A percentile compares a stretch with the other conserved stretches of the same genome.
These are phyloP conservation scores for Salix caprea DNA, from an alignment of 345 rosid genomes.

Conservation along the genomic window DNA sequence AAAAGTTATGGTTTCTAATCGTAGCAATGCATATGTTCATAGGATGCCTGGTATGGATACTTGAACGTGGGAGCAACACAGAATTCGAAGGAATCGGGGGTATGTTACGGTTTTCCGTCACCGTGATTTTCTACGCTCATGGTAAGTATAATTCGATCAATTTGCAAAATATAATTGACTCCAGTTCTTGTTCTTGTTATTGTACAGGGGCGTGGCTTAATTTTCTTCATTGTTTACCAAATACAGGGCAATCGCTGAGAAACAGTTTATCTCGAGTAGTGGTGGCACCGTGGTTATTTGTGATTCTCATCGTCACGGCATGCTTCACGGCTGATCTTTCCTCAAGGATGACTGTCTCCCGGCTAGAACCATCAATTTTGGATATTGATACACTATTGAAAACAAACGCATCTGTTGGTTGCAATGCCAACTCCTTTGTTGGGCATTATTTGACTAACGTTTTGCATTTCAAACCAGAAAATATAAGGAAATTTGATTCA, in stretches of 20 bases:
- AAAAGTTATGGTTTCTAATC: slow-evolving; percentile 24
- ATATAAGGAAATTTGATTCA: slow-evolving; percentile 15
- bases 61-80: background rate
- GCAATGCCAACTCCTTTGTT: slow-evolving; percentile 28
- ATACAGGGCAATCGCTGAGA: slow-evolving; percentile 13
- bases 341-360: slow-evolving; percentile 16
- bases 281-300: slow-evolving; percentile 19
- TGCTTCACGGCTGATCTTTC: slow-evolving; percentile 13
- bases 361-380: background rate
- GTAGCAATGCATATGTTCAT: slow-evolving; percentile 19
- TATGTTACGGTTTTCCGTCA: background rate
- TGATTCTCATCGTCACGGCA: slow-evolving; percentile 13
- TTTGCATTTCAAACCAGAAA: slow-evolving; percentile 14
- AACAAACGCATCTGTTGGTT: slow-evolving; percentile 17
- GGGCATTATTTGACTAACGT: slow-evolving; percentile 13
- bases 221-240: background rate
- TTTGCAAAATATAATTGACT: background rate
- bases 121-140: background rate
- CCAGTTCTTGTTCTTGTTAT: background rate
- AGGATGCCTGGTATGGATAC: slow-evolving; percentile 20
- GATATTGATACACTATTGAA: slow-evolving; percentile 13
- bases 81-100: background rate
- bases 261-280: slow-evolving; percentile 12
- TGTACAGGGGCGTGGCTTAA: background rate
- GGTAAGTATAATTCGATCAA: background rate